Percentiles rank a stretch among this genome's conserved stretches.
phyloP scores from a whole-genome alignment of 495 filamentous ascomycete species.

The Entonaema liquescens region DNA sequence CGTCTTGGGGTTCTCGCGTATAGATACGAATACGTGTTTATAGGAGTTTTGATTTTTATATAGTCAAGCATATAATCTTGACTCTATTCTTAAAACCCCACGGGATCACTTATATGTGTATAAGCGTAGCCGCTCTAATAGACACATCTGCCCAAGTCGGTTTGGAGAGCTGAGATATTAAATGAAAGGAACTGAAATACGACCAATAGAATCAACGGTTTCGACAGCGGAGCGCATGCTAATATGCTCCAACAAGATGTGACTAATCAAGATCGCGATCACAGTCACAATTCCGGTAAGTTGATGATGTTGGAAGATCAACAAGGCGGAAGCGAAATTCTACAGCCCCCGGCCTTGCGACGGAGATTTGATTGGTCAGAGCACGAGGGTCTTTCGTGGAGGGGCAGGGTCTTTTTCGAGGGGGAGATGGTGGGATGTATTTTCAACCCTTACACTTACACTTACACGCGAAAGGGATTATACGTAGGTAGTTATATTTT shows the following conservation, averaged over 20 bases:
- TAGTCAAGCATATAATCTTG: no score
- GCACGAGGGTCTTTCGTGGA: slow-evolving; percentile 1
- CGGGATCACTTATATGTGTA: neutral
- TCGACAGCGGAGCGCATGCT: slow-evolving; percentile 1
- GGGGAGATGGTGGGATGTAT: slow-evolving; percentile 6
- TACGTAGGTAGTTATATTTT: neutral
- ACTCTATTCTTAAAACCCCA: neutral
- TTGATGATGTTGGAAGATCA: slow-evolving; percentile 35
- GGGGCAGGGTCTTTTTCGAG: slow-evolving; percentile 11
- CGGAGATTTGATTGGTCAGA: slow-evolving; percentile 26
- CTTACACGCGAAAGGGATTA: neutral
- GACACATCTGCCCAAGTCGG: neutral
- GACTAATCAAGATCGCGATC: slow-evolving; percentile 38
- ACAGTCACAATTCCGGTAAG: slow-evolving; percentile 28
- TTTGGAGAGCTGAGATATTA: neutral
- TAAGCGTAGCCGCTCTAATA: neutral
- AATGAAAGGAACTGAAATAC: neutral
- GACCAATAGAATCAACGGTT: neutral
- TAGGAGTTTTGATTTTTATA: no score
- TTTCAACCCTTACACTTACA: neutral
- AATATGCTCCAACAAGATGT: neutral
- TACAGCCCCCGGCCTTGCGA: slow-evolving; percentile 29
- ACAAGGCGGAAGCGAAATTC: slow-evolving; percentile 24
- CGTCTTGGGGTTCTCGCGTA: no score
- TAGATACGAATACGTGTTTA: no score